phyloP scores from a whole-genome alignment of 73 alveolate species.

The Diophrys appendiculata region DNA sequence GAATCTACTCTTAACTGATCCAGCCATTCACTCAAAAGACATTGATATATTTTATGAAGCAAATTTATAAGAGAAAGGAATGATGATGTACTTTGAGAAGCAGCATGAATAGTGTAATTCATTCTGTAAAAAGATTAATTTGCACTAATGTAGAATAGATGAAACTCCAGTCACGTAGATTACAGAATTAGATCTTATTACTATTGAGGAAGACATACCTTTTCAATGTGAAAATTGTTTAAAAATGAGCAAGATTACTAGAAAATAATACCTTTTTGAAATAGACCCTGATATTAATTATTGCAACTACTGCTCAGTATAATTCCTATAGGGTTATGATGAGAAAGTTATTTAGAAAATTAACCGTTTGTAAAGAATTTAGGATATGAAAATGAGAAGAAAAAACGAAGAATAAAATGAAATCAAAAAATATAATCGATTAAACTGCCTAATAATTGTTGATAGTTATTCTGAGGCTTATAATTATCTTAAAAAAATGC shows the following conservation, averaged over 20 bases:
- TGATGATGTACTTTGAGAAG: conserved; percentile 57
- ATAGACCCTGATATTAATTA: too few species aligned
- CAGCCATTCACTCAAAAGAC: conserved; percentile 53
- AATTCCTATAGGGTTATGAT: too few species aligned
- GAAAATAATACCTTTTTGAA: too few species aligned
- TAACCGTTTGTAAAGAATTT: too few species aligned
- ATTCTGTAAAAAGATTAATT: not conserved
- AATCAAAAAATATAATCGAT: too few species aligned
- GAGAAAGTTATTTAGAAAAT: too few species aligned
- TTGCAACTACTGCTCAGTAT: too few species aligned
- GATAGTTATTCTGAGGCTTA: too few species aligned
- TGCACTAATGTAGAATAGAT: not conserved
- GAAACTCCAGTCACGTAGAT: not conserved
- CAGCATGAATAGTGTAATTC: conserved; percentile 23
- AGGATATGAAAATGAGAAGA: too few species aligned
- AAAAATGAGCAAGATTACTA: not conserved
- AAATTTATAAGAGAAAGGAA: conserved; percentile 51
- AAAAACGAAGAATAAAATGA: too few species aligned
- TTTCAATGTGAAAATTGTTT: not conserved
- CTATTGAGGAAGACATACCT: not conserved
- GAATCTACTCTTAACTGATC: conserved; percentile 44
- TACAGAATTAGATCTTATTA: not conserved
- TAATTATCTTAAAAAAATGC: too few species aligned
- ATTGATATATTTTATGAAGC: conserved; percentile 61
- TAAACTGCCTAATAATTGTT: too few species aligned